phyloP scores from a whole-genome alignment of 2,329 filamentous ascomycete species.

The Xylariaceae sp. region DNA sequence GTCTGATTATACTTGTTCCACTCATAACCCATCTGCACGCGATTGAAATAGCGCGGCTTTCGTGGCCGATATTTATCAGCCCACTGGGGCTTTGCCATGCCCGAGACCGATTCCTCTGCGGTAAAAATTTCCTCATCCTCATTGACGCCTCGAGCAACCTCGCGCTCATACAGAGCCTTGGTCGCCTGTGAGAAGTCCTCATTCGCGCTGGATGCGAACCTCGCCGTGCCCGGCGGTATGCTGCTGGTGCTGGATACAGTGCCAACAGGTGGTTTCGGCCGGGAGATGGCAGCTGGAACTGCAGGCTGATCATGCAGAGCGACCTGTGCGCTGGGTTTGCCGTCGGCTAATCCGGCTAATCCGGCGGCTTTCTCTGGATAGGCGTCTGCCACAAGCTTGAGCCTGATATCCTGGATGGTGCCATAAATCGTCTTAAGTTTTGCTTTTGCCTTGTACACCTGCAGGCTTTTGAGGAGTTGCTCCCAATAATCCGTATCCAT shows the following conservation, averaged over 20 bases:
- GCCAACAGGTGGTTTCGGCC: constrained; percentile 12
- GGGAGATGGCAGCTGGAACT: constrained; percentile 24
- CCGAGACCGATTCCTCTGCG: constrained; percentile 74
- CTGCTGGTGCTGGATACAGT: constrained; percentile 35
- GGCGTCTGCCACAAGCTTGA: constrained; percentile 61
- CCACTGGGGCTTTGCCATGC: constrained; percentile 67
- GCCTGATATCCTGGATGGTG: constrained; percentile 65
- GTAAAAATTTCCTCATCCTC: constrained; percentile 97
- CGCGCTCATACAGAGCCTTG: constrained; percentile 84
- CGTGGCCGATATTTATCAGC: constrained; percentile 79
- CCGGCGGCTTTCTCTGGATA: constrained; percentile 62
- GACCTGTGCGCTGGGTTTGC: constrained; percentile 37
- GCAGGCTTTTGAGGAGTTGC: constrained; percentile 76
- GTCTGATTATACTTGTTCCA: constrained; percentile 99
- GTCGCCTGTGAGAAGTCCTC: constrained; percentile 85
- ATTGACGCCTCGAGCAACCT: constrained; percentile 82
- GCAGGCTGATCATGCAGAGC: constrained; percentile 31
- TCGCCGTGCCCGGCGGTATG: constrained; percentile 54
- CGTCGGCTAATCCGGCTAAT: constrained; percentile 33
- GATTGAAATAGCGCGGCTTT: constrained; percentile 95
- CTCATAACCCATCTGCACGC: constrained; percentile 98
- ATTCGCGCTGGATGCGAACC: constrained; percentile 65
- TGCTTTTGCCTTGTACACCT: constrained; percentile 88
- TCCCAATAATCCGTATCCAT: constrained; percentile 99
- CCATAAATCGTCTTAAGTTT: constrained; percentile 75